Evolutionary conservation across 192 early-diverging fungal species (phyloP).

Genomic region (Gonapodya sp.): DNA sequence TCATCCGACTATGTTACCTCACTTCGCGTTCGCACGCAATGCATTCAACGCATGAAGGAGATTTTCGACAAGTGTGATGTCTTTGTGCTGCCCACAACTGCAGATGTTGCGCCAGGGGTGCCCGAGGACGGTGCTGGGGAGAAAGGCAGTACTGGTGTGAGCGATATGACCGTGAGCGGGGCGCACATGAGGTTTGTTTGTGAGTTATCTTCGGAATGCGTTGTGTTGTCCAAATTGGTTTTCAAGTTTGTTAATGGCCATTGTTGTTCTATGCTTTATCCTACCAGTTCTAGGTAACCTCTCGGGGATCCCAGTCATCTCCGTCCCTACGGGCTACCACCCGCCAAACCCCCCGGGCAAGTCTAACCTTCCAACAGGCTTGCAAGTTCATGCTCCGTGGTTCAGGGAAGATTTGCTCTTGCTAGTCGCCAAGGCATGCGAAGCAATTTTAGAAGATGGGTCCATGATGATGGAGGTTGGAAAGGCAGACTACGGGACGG

Average conservation of each 20-base stretch:
- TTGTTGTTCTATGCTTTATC: not conserved
- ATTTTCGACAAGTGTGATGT: constrained; percentile 2
- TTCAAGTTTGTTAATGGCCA: not conserved
- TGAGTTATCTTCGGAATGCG: no score
- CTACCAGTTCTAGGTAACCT: not conserved
- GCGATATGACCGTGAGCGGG: not conserved
- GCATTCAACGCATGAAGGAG: not conserved
- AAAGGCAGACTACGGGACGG: not conserved
- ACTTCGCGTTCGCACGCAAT: not conserved
- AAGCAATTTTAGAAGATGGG: not conserved
- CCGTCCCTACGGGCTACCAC: not conserved
- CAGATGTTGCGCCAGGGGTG: not conserved
- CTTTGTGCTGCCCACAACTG: not conserved
- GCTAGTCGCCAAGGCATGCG: not conserved
- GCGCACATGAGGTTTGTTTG: not conserved
- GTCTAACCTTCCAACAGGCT: not conserved
- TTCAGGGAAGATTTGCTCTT: not conserved
- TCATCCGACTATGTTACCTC: not conserved
- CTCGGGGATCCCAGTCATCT: not conserved
- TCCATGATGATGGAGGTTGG: not conserved
- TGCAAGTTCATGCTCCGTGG: not conserved
- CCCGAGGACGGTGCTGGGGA: constrained; percentile 1
- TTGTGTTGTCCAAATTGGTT: no score
- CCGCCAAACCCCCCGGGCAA: not conserved
- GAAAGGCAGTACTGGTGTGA: not conserved